Base-by-base conservation (phyloP, 257 asterid genomes). In the Przewalskia tangutica region DNA sequence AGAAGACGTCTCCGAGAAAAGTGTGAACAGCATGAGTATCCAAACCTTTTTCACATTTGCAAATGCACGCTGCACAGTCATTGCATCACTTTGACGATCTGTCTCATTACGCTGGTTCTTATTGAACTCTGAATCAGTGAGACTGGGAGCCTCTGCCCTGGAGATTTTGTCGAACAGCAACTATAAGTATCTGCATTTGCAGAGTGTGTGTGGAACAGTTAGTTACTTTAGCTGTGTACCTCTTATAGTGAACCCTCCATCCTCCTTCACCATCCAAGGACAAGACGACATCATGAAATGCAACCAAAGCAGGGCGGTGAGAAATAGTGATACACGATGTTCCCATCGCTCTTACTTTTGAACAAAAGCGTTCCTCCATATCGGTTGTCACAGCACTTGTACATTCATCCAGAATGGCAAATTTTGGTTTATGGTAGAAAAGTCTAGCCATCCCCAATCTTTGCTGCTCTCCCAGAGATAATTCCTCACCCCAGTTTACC, bases 261-360 rank as follows among this genome's bases (percentile, higher is more conserved):
- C 99, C 98, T 81, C 99, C 99, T 94, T 96, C 98, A 42, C 99
- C 99, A 83, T 96, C 99, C 97, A 96, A 90, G 65, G 99, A 96
- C 83, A 96, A 90, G 80, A 96, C 98, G 83, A 96, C 86, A 83
- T 94, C 99, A 89, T 96, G 99, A 90, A 96, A 96, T 75, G 98
- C 98, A 84, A 93, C 99, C 85, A 96, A 88, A 6, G 99, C 99
- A 85, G 99, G 99, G 14, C 99, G 97, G 86, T 96, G 99, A 58
- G 99, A 96, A 76, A 96, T 96, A 50, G 99, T 96, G 88, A 96
- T 96, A 84, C 98, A 94, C 38, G 99, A 93, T 46, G 99, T 96
- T 81, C 99, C 99, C 99, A 96, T 96, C 12, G 95, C 99, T 88
- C 95, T 92, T 79, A 96, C 99, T 90, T 94, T 91, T 66, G 95